phyloP scores from a whole-genome alignment of 2,329 filamentous ascomycete species.

The Verticillium klebahnii region DNA sequence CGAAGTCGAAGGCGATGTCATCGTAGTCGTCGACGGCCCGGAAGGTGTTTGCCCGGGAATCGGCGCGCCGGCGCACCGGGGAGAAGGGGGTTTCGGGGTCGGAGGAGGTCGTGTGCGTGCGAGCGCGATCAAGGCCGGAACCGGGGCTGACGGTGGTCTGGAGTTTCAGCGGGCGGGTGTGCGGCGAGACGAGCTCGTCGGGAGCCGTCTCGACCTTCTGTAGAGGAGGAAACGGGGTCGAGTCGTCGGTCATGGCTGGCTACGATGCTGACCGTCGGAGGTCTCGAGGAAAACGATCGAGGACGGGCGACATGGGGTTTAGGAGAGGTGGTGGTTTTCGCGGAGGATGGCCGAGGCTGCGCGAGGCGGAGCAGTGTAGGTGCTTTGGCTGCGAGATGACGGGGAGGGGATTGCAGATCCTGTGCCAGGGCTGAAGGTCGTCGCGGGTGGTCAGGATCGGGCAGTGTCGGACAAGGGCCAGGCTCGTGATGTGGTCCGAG shows the following conservation, averaged over 20 bases:
- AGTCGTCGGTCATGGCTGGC: background rate
- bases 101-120: background rate
- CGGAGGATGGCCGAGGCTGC: background rate
- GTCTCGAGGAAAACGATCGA: background rate
- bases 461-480: background rate
- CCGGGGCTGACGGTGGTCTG: background rate
- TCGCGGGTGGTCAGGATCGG: background rate
- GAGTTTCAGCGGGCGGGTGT: constrained; percentile 3
- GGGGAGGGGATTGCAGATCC: background rate
- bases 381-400: background rate
- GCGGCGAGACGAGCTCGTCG: constrained; percentile 4
- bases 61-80: constrained; percentile 1
- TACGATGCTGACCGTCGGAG: background rate
- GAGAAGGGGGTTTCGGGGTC: background rate
- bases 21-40: constrained; percentile 42
- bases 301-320: background rate
- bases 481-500: background rate
- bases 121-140: background rate
- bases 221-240: background rate
- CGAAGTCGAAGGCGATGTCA: constrained; percentile 30
- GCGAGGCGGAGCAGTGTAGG: background rate
- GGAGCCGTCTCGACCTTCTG: background rate
- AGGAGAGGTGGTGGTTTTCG: background rate
- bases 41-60: constrained; percentile 36
- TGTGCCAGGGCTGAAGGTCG: background rate